Evolutionary conservation across 805 yeast genomes (phyloP), one percentile per base, ranked within the genome.

Genomic region (Hanseniaspora nectarophila): DNA sequence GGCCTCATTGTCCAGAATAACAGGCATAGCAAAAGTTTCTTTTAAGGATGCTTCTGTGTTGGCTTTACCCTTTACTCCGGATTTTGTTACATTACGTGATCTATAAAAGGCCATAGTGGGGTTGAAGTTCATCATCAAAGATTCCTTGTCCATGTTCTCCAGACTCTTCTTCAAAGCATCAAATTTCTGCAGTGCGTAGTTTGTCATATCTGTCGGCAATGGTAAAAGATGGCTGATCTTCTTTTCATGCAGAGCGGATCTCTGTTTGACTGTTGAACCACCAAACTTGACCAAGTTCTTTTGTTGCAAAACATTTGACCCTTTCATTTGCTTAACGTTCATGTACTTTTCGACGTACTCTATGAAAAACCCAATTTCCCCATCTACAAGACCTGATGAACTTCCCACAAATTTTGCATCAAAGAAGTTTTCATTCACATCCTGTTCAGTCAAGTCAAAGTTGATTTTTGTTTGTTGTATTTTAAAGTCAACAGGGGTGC

Each of bases 361-460:
- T n/a, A 49, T 42, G 20, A 49, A 49, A 9, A 42, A 42, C 4
- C 38, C 35, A 4, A 43, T 34, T 40, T 49, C 53, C 2, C 48
- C 45, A 13, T 45, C 34, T 4, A 31, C 38, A 20, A 28, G 23
- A 1, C 48, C 18, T 15, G 40, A 24, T 12, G 26, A 13, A 29
- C 34, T 49, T 18, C 51, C 43, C 10, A 43, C 32, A 7, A 47
- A 28, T 18, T 31, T 43, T n/a, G 42, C 37, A 44, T 33, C 32
- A 10, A 42, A 46, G 28, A 45, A 50, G 18, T 53, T 47, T 43
- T 51, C 32, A 7, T 53, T 48, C 5, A 49, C 42, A 4, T 49
- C 47, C 20, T 47, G 16, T 15, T 32, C 39, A n/a, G 39, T 33
- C 18, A 45, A 21, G 12, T 26, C 43, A 33, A 47, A 24, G 18